Evolutionary conservation across 805 yeast species (phyloP).

Genomic region (Yamadazyma insecticola): DNA sequence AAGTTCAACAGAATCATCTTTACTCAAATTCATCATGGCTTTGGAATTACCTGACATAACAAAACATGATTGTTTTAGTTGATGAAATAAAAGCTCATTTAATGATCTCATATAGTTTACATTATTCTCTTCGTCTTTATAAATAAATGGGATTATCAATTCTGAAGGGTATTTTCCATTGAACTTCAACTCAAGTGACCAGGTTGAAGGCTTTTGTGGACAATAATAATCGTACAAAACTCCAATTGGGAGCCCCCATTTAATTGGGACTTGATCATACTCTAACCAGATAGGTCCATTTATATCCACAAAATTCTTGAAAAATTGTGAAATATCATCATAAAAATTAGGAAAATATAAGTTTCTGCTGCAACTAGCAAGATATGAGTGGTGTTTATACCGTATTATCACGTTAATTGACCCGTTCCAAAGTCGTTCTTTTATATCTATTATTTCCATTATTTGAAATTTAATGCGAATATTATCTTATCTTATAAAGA

Average conservation of each 20-base stretch:
- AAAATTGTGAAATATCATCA: conserved; percentile 31
- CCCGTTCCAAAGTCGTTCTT: conserved; percentile 51
- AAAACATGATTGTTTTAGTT: conserved; percentile 76
- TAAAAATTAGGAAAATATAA: conserved; percentile 48
- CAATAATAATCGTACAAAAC: conserved; percentile 52
- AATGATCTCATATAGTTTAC: conserved; percentile 27
- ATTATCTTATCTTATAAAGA: no score
- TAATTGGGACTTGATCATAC: conserved; percentile 56
- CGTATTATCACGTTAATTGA: conserved; percentile 35
- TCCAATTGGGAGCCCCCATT: conserved; percentile 80
- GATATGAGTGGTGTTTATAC: no score
- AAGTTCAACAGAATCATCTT: conserved; percentile 50
- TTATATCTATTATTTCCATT: conserved; percentile 14
- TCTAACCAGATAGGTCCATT: conserved; percentile 56
- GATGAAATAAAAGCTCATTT: conserved; percentile 64
- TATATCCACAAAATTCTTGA: conserved; percentile 22
- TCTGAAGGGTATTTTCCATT: conserved; percentile 23
- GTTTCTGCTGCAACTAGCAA: no score
- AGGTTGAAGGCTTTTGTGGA: background rate
- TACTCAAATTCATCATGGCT: conserved; percentile 72
- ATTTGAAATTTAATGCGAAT: background rate
- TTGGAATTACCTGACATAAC: conserved; percentile 75
- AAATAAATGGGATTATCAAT: conserved; percentile 26
- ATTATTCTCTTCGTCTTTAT: conserved; percentile 7
- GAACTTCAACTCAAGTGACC: conserved; percentile 30